These are phyloP conservation scores for Cystofilobasidium ferigula DNA, from an alignment of 768 basidiomycete genomes.

Conservation along the genomic window DNA sequence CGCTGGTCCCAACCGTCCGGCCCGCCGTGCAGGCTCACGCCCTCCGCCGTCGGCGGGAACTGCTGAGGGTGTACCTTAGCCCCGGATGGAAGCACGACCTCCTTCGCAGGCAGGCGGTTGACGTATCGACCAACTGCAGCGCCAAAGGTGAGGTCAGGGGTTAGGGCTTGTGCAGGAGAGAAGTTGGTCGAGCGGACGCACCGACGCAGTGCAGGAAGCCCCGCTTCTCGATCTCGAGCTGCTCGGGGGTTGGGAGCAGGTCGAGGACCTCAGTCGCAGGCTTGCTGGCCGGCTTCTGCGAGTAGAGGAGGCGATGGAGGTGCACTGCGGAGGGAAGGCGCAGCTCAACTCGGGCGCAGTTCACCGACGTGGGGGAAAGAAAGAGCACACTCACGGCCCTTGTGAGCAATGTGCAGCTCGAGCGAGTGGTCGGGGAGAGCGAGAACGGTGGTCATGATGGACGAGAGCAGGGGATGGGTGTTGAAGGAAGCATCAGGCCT, in stretches of 20 bases:
- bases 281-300: conserved; percentile 1
- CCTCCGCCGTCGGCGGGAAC: not conserved
- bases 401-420: conserved; percentile 6
- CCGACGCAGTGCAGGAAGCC: conserved; percentile 22
- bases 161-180: not conserved
- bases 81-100: conserved; percentile 2
- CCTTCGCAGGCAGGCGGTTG: conserved; percentile 16
- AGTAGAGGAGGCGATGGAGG: conserved; percentile 5
- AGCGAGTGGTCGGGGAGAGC: conserved; percentile 12
- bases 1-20: conserved; percentile 21
- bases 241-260: not conserved
- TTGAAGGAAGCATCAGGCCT: no score
- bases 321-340: conserved; percentile 6
- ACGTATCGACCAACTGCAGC: conserved; percentile 14
- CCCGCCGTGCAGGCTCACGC: conserved; percentile 23
- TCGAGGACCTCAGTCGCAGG: not conserved
- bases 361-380: not conserved
- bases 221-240: not conserved
- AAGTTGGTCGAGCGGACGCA: not conserved
- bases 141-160: not conserved
- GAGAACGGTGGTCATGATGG: conserved; percentile 9
- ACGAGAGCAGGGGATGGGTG: no score
- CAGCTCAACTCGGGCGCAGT: not conserved
- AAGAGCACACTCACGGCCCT: conserved; percentile 12
- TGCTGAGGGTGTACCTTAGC: not conserved